Conservation (phyloP, 2,329 filamentous ascomycete genomes). For the Hymenoscyphus repandus region DNA sequence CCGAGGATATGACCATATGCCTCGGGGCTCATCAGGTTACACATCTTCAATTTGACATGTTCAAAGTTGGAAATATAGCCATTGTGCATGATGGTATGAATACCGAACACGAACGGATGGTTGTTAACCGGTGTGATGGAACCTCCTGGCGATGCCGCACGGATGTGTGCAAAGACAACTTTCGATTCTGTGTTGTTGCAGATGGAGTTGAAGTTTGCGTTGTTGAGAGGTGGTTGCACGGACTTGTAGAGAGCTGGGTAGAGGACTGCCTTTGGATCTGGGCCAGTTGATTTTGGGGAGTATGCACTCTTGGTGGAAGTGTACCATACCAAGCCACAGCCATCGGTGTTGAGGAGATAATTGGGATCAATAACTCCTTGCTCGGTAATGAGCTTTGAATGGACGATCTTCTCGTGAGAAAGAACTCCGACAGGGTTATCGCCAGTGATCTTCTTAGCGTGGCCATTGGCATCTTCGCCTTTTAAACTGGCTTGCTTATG, state of each 20-base stretch:
- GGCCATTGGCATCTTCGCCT: too few relatives aligned
- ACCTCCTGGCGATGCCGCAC: too few relatives aligned
- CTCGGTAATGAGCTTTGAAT: slow-evolving; percentile 34
- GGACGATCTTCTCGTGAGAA: slow-evolving; percentile 38
- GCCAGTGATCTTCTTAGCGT: too few relatives aligned
- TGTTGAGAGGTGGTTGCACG: slow-evolving; percentile 45
- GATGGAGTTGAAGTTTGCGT: slow-evolving; percentile 47
- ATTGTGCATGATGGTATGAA: slow-evolving; percentile 52
- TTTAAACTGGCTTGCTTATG: too few relatives aligned
- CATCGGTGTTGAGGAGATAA: slow-evolving; percentile 49
- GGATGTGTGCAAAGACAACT: slow-evolving; percentile 48
- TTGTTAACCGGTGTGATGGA: slow-evolving; percentile 45
- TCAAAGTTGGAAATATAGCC: slow-evolving; percentile 44
- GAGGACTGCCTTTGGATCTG: slow-evolving; percentile 12
- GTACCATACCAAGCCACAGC: slow-evolving; percentile 51
- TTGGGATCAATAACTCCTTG: slow-evolving; percentile 44
- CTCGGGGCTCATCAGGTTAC: slow-evolving; percentile 39
- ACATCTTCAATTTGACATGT: slow-evolving; percentile 41
- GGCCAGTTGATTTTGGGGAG: slow-evolving; percentile 16
- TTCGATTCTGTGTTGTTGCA: slow-evolving; percentile 45
- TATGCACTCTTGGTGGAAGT: slow-evolving; percentile 36
- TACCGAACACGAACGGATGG: slow-evolving; percentile 50
- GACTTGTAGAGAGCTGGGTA: slow-evolving; percentile 48
- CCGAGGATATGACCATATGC: slow-evolving; percentile 44
- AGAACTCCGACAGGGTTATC: too few relatives aligned